These are phyloP conservation scores for Buxus sempervirens DNA, from an alignment of 164 flowering plant genomes.

Conservation along the genomic window DNA sequence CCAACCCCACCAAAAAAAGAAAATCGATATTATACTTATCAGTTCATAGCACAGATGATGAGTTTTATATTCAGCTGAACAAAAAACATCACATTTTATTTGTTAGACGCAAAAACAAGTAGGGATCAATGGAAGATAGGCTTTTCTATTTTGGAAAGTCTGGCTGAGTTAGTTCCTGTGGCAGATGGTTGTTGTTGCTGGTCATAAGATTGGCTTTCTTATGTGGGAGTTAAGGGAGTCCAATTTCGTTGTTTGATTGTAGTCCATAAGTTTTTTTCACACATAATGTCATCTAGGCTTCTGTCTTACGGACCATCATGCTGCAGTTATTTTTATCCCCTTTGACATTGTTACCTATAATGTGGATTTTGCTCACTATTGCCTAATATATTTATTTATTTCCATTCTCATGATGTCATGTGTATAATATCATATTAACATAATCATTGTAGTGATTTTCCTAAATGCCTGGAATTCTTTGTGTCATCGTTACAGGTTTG, in stretches of 20 bases:
- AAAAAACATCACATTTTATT: not conserved
- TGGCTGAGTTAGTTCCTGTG: not conserved
- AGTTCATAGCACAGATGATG: not conserved
- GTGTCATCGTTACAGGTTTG: conserved; percentile 59
- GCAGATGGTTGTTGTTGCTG: not conserved
- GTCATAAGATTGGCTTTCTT: not conserved
- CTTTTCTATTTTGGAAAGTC: not conserved
- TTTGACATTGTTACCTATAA: not conserved
- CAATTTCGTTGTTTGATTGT: not conserved
- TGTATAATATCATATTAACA: no score
- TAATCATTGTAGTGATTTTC: not conserved
- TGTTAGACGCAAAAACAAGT: no score
- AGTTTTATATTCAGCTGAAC: not conserved
- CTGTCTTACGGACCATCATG: not conserved
- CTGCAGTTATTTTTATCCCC: not conserved
- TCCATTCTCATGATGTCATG: not conserved
- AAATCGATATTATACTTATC: no score
- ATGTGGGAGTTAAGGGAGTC: not conserved
- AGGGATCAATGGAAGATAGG: not conserved
- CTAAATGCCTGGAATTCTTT: not conserved
- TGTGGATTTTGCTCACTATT: not conserved
- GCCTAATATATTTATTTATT: not conserved
- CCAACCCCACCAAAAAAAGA: no score
- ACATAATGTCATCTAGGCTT: not conserved
- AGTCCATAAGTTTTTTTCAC: not conserved